These are phyloP conservation scores for Marchantia polymorpha DNA, from an alignment of 225 moss, liverwort and hornwort species.

Conservation along the genomic window DNA sequence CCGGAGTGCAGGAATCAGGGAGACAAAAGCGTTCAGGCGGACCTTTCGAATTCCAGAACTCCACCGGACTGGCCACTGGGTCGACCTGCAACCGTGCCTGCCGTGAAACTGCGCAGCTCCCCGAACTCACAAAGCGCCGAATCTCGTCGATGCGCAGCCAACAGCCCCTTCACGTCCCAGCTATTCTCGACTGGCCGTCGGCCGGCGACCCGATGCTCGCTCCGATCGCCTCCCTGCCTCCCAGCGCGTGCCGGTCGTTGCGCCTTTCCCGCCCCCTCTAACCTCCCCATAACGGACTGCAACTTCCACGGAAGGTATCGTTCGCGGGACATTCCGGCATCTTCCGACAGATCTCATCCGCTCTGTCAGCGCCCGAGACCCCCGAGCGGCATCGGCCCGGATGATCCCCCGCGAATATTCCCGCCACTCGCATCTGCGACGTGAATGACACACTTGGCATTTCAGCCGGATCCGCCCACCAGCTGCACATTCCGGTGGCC, in stretches of 20 bases:
- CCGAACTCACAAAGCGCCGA: neutral
- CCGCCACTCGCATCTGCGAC: neutral
- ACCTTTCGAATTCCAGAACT: slow-evolving; percentile 6
- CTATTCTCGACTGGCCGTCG: neutral
- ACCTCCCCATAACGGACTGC: slow-evolving; percentile 3
- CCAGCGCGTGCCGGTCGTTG: neutral
- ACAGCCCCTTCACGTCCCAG: neutral
- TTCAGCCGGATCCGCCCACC: neutral
- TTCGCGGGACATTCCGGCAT: neutral
- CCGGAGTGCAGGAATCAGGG: neutral
- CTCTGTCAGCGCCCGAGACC: neutral
- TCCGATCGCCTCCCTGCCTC: neutral
- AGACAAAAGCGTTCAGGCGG: neutral
- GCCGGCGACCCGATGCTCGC: neutral
- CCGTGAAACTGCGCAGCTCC: slow-evolving; percentile 5
- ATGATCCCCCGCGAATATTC: neutral
- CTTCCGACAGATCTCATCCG: neutral
- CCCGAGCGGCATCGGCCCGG: neutral
- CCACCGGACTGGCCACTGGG: neutral
- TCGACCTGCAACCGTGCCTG: neutral
- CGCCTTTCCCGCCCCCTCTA: neutral
- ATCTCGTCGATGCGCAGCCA: neutral
- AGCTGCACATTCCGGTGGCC: neutral
- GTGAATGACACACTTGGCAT: slow-evolving; percentile 3
- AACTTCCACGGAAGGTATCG: slow-evolving; percentile 12